phyloP scores from a whole-genome alignment of 345 rosid genomes.

The Citropsis articulata region DNA sequence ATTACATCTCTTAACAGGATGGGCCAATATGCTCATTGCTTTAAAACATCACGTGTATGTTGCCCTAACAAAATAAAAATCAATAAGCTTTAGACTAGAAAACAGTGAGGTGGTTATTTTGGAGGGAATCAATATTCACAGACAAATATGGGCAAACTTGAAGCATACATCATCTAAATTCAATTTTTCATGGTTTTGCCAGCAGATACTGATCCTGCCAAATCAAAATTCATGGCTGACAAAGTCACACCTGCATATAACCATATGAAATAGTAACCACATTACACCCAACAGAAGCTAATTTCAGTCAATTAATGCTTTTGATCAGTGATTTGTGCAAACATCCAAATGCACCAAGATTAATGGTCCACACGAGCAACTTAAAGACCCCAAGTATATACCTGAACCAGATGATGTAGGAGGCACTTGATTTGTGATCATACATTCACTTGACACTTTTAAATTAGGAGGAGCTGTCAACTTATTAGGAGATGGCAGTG shows the following conservation, averaged over 20 bases:
- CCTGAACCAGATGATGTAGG: conserved; percentile 37
- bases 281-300: not conserved
- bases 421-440: conserved; percentile 29
- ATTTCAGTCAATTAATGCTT: not conserved
- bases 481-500: conserved; percentile 30
- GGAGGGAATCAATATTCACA: not conserved
- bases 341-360: conserved; percentile 12
- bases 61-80: conserved; percentile 31
- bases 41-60: conserved; percentile 25
- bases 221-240: not conserved
- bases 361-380: not conserved
- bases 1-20: conserved; percentile 13
- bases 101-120: not conserved
- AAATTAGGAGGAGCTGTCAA: conserved; percentile 21
- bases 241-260: not conserved
- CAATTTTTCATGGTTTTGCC: not conserved
- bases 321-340: not conserved
- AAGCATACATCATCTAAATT: not conserved
- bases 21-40: conserved; percentile 31
- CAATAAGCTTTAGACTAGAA: conserved; percentile 3
- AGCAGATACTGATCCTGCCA: not conserved
- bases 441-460: conserved; percentile 37
- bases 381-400: conserved; percentile 12
- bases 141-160: not conserved
- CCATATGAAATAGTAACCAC: not conserved